Base-by-base conservation (phyloP, 2,329 filamentous ascomycete species). In the Rhexocercosporidium sp. region DNA sequence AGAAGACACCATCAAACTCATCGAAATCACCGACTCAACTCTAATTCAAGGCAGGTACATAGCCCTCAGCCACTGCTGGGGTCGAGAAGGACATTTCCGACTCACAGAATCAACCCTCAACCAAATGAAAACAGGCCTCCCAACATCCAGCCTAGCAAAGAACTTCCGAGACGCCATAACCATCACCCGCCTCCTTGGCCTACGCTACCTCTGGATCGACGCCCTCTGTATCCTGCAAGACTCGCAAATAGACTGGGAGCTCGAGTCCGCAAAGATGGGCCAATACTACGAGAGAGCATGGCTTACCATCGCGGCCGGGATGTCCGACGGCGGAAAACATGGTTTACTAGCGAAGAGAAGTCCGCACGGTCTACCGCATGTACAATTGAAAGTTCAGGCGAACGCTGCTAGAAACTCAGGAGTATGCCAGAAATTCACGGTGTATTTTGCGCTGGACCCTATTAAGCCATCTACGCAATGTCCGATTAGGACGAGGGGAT, bases 171-270 rank as follows among this genome's bases (percentile, higher is more conserved):
- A 62, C 27, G 59, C 59, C 25, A 62, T 62, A 16, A 62, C 47
- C 6, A 51, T 62, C 3, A 51, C 49, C 1, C 31, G 59, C n/a
- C 18, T 39, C 12, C 29, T 62, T 1, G 59, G 46, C 12, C 22
- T 62, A 12, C 31, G 18, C 2, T 62, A 62, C 37, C 29, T 62
- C n/a, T 62, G 59, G 59, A 62, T 62, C 25, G 59, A 62, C 20
- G 47, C 59, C 22, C 46, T 62, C 12, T 62, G 59, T 14, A 62
- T 62, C 46, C 12, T 62, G n/a, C 59, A 62, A 53, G 59, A 62
- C 18, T 62, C 59, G 3, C 29, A 62, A 12, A 9, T 11, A 18
- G 59, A 62, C 25, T 51, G 49, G 49, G 59, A 49, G 20, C 14
- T 62, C 3, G 59, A 62, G 7, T 39, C 37, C 11, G 27, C 59